Base-by-base conservation (phyloP, 139 green algal species). In the Asterochloris erici region DNA sequence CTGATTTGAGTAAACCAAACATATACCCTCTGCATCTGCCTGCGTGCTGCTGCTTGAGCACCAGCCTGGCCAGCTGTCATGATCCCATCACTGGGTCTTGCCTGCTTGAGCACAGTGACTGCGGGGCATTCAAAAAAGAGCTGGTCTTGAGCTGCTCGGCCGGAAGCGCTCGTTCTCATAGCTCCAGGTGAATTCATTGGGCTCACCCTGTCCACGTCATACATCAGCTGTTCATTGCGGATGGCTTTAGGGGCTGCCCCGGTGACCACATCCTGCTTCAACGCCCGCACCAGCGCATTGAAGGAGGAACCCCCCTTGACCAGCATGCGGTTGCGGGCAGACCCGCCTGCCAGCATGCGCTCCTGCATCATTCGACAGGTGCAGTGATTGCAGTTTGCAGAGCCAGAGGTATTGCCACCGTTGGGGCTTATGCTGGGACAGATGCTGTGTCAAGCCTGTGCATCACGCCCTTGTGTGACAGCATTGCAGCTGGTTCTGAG, bases 251-350 rank as follows among this genome's bases (percentile, higher is more conserved):
- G 79, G 10, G 76, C 80, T 11, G 79, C 84, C 1, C 79, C 85
- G 27, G 66, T 63, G 10, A 96, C 79, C 28, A 98, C 81, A 73
- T 97, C 94, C 79, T 97, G 93, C 85, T 98, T 98, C 71, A 98
- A 91, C 64, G 93, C 94, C 0, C 95, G 88, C 66, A 95, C 88
- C 26, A 98, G 87, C 10, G 90, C 91, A 81, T 98, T 98, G 89
- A 97, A 98, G 68, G 83, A 93, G 76, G 86, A 94, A 63, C 89
- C 95, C 23, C 90, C 94, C 73, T 93, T 91, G 60, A 98, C 89
- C 82, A 97, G 87, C 92, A 98, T 92, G 60, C 90, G 89, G 87
- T 98, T 98, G 77, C 94, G 89, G 0, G 89, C 90, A n/a, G 89
- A 79, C 19, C 90, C 86, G 9, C 70, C 79, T 26, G 77, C 17